Evolutionary conservation across 2,329 filamentous ascomycete species (phyloP).

Genomic region (Aureobasidium sp.): DNA sequence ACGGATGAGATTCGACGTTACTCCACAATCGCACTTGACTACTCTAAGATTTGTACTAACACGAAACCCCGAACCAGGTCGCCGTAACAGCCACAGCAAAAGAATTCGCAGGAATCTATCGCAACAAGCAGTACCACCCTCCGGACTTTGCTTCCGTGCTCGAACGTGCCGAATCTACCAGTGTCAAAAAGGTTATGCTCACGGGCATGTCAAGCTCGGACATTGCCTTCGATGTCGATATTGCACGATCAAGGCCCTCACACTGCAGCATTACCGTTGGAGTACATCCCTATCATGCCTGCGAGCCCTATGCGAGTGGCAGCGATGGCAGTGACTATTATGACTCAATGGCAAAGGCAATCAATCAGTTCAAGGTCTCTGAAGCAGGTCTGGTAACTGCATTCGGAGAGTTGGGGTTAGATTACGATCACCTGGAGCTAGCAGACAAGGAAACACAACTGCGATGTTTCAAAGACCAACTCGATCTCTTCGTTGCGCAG

Average conservation of each 20-base stretch:
- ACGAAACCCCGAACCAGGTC: slow-evolving; percentile 16
- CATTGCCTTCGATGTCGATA: slow-evolving; percentile 24
- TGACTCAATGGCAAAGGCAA: slow-evolving; percentile 17
- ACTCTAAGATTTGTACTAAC: neutral
- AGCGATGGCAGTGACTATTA: slow-evolving; percentile 22
- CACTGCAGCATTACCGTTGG: slow-evolving; percentile 40
- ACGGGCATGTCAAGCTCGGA: slow-evolving; percentile 34
- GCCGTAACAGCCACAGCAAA: slow-evolving; percentile 27
- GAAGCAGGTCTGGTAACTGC: slow-evolving; percentile 29
- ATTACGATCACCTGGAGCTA: slow-evolving; percentile 40
- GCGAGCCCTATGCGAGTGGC: slow-evolving; percentile 29
- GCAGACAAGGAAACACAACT: slow-evolving; percentile 36
- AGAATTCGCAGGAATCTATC: slow-evolving; percentile 44
- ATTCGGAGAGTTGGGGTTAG: slow-evolving; percentile 43
- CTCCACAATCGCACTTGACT: neutral
- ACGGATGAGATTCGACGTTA: no score
- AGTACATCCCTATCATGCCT: slow-evolving; percentile 44
- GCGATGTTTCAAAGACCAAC: slow-evolving; percentile 33
- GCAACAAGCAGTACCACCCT: slow-evolving; percentile 40
- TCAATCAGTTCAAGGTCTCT: slow-evolving; percentile 19
- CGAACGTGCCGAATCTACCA: slow-evolving; percentile 32
- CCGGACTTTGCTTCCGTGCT: slow-evolving; percentile 37
- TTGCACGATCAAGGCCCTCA: slow-evolving; percentile 18
- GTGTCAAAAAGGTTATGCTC: slow-evolving; percentile 34
- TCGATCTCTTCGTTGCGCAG: slow-evolving; percentile 31